Conservation (phyloP, 164 flowering plant genomes). For the Aristolochia contorta region DNA sequence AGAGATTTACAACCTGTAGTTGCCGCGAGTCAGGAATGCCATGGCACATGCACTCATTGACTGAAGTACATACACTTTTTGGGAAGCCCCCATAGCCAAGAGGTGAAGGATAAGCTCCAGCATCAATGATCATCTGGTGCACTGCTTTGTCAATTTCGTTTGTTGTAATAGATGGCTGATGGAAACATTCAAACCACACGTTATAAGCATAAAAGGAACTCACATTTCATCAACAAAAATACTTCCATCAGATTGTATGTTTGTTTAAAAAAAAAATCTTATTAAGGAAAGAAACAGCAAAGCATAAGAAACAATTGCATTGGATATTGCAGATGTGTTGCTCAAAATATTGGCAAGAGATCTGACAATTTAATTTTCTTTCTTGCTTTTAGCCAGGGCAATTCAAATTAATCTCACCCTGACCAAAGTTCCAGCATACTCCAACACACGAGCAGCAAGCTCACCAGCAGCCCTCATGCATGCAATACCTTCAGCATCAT, state of each 20-base stretch:
- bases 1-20: slow-evolving; percentile 50
- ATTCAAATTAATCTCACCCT: slow-evolving; percentile 37
- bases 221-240: background rate
- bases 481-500: slow-evolving; percentile 65
- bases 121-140: slow-evolving; percentile 91
- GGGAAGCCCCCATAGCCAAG: slow-evolving; percentile 98
- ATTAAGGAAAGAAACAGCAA: background rate
- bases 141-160: slow-evolving; percentile 95
- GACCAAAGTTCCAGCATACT: slow-evolving; percentile 82
- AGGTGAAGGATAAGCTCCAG: slow-evolving; percentile 98
- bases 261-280: background rate
- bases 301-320: too few relatives aligned
- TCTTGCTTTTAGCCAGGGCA: too few relatives aligned
- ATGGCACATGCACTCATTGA: slow-evolving; percentile 98
- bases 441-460: slow-evolving; percentile 89
- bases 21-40: slow-evolving; percentile 97
- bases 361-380: too few relatives aligned
- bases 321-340: too few relatives aligned
- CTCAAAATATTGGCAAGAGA: too few relatives aligned
- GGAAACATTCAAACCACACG: slow-evolving; percentile 3
- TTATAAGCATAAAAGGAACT: background rate
- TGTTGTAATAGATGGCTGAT: slow-evolving; percentile 90
- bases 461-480: slow-evolving; percentile 81
- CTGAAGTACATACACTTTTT: slow-evolving; percentile 95
- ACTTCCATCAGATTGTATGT: background rate